Evolutionary conservation across 305 asterid species (phyloP).

Genomic region (Galium porrigens): DNA sequence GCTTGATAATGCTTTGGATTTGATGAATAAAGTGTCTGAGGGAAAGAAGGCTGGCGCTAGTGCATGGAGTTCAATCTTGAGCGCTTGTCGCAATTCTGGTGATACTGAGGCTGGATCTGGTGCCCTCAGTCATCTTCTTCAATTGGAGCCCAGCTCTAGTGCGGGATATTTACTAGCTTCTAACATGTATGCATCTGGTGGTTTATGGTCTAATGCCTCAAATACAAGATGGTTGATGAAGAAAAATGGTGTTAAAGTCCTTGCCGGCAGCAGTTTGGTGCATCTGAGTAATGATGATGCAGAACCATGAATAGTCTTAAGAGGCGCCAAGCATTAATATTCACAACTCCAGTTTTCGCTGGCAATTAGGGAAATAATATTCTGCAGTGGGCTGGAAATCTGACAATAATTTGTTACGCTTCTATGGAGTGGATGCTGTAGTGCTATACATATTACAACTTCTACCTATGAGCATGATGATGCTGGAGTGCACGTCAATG

Average conservation of each 20-base stretch:
- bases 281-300: conserved; percentile 42
- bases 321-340: conserved; percentile 3
- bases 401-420: background rate
- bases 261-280: conserved; percentile 60
- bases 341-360: background rate
- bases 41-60: conserved; percentile 41
- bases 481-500: background rate
- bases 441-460: background rate
- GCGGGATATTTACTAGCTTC: conserved; percentile 68
- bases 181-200: conserved; percentile 47
- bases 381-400: background rate
- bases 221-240: conserved; percentile 48
- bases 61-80: conserved; percentile 82
- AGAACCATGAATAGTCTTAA: conserved; percentile 22
- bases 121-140: conserved; percentile 39
- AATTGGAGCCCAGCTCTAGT: conserved; percentile 58
- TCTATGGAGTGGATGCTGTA: background rate
- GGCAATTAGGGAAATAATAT: background rate
- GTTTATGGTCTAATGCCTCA: conserved; percentile 55
- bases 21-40: conserved; percentile 31
- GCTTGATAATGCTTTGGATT: conserved; percentile 48
- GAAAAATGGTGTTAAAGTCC: conserved; percentile 40
- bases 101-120: conserved; percentile 25
- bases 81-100: conserved; percentile 61
- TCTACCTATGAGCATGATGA: background rate